phyloP scores from a whole-genome alignment of 768 basidiomycete species.

The Strobilomyces echinocephalus region DNA sequence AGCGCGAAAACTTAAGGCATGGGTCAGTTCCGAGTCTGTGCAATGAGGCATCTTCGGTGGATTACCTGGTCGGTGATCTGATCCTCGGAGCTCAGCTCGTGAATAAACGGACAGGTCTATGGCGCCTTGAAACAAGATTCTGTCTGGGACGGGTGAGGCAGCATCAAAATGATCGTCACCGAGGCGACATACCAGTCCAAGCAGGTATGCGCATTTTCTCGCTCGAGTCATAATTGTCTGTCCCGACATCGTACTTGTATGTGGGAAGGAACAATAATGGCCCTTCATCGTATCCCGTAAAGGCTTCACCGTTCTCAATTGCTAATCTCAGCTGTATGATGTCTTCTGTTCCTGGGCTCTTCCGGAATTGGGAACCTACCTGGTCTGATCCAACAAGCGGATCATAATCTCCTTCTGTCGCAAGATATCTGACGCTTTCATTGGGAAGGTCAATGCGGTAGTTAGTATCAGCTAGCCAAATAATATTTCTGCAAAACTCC shows the following conservation, averaged over 20 bases:
- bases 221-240: slow-evolving; percentile 88
- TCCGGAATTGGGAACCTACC: slow-evolving; percentile 38
- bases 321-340: slow-evolving; percentile 57
- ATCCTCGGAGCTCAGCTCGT: slow-evolving; percentile 80
- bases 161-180: not conserved
- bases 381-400: slow-evolving; percentile 80
- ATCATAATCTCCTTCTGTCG: slow-evolving; percentile 62
- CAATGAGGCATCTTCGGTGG: not conserved
- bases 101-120: slow-evolving; percentile 78
- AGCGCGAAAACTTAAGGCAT: slow-evolving; percentile 67
- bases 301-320: slow-evolving; percentile 71
- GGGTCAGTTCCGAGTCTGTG: not conserved
- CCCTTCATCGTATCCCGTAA: slow-evolving; percentile 82
- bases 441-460: slow-evolving; percentile 91
- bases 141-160: slow-evolving; percentile 51
- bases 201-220: slow-evolving; percentile 96
- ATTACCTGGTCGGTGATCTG: slow-evolving; percentile 91
- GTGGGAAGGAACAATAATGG: slow-evolving; percentile 90
- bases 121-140: slow-evolving; percentile 81
- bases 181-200: slow-evolving; percentile 74
- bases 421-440: slow-evolving; percentile 67
- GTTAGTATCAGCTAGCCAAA: slow-evolving; percentile 95
- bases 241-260: slow-evolving; percentile 82
- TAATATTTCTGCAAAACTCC: slow-evolving; percentile 62
- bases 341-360: not conserved